Conservation (phyloP, 2,329 filamentous ascomycete genomes). For the Fusarium pseudonygamai region DNA sequence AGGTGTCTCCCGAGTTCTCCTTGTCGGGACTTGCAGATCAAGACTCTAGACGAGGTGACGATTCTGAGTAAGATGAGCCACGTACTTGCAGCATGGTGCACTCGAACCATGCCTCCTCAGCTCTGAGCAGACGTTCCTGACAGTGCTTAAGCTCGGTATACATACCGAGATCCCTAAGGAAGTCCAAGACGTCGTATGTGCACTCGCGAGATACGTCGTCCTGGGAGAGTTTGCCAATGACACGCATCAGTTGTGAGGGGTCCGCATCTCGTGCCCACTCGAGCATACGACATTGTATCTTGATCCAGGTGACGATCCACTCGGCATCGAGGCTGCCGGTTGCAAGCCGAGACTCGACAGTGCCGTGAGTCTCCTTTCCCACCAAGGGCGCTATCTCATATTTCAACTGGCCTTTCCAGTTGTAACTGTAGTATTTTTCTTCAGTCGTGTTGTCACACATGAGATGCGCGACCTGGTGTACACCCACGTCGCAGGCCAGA, state of each 20-base stretch:
- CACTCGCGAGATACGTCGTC: constrained; percentile 4
- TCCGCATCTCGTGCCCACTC: constrained; percentile 42
- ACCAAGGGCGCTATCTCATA: not conserved
- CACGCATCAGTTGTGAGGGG: constrained; percentile 44
- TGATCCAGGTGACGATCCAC: constrained; percentile 48
- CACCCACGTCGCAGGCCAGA: constrained; percentile 36
- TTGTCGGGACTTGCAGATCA: not conserved
- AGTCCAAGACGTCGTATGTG: constrained; percentile 49
- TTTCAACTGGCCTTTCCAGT: constrained; percentile 36
- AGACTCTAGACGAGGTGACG: not conserved
- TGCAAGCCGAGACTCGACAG: constrained; percentile 52
- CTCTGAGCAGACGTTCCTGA: constrained; percentile 37
- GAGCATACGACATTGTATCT: constrained; percentile 47
- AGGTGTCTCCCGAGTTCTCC: not conserved
- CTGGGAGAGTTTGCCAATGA: constrained; percentile 38
- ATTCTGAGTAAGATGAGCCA: not conserved
- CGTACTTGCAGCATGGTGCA: constrained; percentile 21
- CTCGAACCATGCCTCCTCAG: constrained; percentile 41
- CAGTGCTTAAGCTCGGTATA: constrained; percentile 43
- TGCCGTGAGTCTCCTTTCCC: not conserved
- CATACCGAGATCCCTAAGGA: constrained; percentile 49
- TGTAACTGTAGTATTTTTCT: not conserved
- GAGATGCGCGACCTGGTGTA: constrained; percentile 36
- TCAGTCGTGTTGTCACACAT: not conserved
- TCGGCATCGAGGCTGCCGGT: constrained; percentile 46